phyloP scores from a whole-genome alignment of 352 stramenopile genomes.

The Globisporangium apiculatum region DNA sequence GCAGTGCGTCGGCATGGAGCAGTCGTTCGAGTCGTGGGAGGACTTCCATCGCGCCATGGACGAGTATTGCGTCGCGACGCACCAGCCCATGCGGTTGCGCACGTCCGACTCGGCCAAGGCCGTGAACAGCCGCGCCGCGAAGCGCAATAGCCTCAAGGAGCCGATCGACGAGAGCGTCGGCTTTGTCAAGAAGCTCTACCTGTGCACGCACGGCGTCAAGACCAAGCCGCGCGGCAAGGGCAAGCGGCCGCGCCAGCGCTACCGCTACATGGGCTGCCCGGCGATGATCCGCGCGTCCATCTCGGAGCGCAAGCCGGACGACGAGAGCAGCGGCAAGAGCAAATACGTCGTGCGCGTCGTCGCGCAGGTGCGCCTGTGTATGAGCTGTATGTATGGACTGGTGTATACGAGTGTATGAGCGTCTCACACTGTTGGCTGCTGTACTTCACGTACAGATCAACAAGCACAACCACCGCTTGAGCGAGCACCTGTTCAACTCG shows the following conservation, averaged over 20 bases:
- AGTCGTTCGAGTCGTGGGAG: slow-evolving; percentile 78
- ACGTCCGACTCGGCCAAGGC: slow-evolving; percentile 79
- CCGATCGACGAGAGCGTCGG: slow-evolving; percentile 82
- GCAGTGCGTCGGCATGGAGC: slow-evolving; percentile 63
- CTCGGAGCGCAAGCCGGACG: slow-evolving; percentile 60
- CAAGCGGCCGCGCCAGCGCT: slow-evolving; percentile 72
- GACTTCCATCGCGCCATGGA: slow-evolving; percentile 80
- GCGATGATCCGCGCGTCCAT: slow-evolving; percentile 82
- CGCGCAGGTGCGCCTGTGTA: slow-evolving; percentile 37
- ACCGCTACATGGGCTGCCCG: slow-evolving; percentile 78
- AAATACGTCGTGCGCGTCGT: slow-evolving; percentile 83
- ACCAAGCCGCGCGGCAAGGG: slow-evolving; percentile 78
- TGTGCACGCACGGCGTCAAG: slow-evolving; percentile 81
- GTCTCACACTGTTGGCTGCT: neutral
- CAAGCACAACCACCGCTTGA: slow-evolving; percentile 80
- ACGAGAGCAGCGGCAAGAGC: slow-evolving; percentile 44
- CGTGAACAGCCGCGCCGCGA: slow-evolving; percentile 69
- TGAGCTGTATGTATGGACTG: no score
- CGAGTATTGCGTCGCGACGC: slow-evolving; percentile 59
- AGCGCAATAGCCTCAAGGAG: slow-evolving; percentile 77
- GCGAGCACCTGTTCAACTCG: slow-evolving; percentile 82
- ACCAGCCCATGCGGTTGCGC: slow-evolving; percentile 75
- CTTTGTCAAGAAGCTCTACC: slow-evolving; percentile 82
- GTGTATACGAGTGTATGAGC: neutral
- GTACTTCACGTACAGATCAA: slow-evolving; percentile 44